Conservation (phyloP, 176 grass and related monocot genomes). For the Oryza australiensis region DNA sequence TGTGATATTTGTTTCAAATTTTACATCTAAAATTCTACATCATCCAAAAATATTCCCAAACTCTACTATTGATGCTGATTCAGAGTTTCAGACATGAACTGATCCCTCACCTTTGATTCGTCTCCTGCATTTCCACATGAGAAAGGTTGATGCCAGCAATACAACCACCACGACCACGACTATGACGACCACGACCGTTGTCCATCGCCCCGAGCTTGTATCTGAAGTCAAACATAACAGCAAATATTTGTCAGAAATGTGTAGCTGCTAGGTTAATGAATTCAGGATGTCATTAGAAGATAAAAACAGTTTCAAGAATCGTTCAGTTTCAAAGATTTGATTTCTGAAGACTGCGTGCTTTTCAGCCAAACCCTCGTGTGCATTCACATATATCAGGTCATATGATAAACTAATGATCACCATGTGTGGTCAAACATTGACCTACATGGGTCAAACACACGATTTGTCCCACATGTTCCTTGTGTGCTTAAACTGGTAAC, state of each 20-base stretch:
- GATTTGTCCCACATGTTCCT: conserved; percentile 18
- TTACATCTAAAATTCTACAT: not conserved
- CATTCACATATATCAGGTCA: conserved; percentile 25
- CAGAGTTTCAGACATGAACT: not conserved
- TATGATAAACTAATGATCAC: conserved; percentile 12
- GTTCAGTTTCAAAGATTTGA: not conserved
- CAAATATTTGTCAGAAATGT: not conserved
- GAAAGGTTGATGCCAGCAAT: conserved; percentile 32
- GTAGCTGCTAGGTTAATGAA: not conserved
- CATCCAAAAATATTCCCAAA: too few species aligned
- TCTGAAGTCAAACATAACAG: not conserved
- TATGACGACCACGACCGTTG: not conserved
- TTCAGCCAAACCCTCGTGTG: not conserved
- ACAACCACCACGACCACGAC: conserved; percentile 14
- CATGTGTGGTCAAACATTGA: conserved; percentile 12
- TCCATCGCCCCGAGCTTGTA: conserved; percentile 22
- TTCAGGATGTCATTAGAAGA: not conserved
- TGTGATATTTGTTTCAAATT: not conserved
- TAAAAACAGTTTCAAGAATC: not conserved
- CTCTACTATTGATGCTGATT: too few species aligned
- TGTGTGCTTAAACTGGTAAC: not conserved
- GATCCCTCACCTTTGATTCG: conserved; percentile 42
- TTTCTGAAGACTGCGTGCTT: not conserved
- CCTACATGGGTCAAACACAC: conserved; percentile 4
- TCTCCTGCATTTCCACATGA: conserved; percentile 51